A percentile compares a stretch with the other conserved stretches of the same genome.
These are phyloP conservation scores for Mariannaea sp. DNA, from an alignment of 2,329 filamentous ascomycete genomes.

Conservation along the genomic window DNA sequence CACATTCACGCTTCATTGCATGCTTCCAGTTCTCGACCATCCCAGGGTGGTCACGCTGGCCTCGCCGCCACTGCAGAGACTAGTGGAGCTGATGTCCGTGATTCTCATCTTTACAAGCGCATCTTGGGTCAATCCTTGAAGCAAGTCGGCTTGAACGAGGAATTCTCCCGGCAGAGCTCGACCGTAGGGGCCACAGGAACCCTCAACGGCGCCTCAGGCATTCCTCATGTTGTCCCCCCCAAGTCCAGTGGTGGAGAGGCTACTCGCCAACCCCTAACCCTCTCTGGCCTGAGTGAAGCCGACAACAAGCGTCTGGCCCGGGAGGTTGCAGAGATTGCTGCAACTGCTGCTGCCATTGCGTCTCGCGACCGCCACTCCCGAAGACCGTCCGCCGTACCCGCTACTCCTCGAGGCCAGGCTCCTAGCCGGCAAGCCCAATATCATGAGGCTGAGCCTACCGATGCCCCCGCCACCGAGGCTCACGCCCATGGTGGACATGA, in stretches of 20 bases:
- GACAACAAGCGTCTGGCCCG: conserved; percentile 82
- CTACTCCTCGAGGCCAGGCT: conserved; percentile 32
- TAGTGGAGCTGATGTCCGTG: conserved; percentile 72
- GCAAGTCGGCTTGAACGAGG: conserved; percentile 73
- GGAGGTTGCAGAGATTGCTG: conserved; percentile 91
- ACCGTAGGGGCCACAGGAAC: conserved; percentile 37
- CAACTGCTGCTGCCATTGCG: conserved; percentile 85
- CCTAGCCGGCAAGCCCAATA: conserved; percentile 42
- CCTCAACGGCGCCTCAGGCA: conserved; percentile 53
- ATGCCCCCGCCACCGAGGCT: conserved; percentile 42
- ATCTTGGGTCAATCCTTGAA: conserved; percentile 89
- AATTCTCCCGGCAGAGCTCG: conserved; percentile 49
- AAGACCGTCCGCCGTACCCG: conserved; percentile 43
- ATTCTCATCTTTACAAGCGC: conserved; percentile 88
- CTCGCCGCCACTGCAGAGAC: conserved; percentile 47
- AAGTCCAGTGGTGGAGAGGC: conserved; percentile 56
- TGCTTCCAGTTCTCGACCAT: conserved; percentile 40
- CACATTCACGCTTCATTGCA: conserved; percentile 45
- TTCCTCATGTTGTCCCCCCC: conserved; percentile 78
- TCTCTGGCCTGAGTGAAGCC: conserved; percentile 76
- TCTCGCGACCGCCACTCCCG: conserved; percentile 68
- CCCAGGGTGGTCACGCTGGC: conserved; percentile 41
- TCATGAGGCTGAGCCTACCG: conserved; percentile 30
- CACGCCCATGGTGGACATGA: conserved; percentile 77
- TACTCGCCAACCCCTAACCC: conserved; percentile 52